phyloP scores from a whole-genome alignment of 2,329 filamentous ascomycete genomes.

The Rosellinia necatrix region DNA sequence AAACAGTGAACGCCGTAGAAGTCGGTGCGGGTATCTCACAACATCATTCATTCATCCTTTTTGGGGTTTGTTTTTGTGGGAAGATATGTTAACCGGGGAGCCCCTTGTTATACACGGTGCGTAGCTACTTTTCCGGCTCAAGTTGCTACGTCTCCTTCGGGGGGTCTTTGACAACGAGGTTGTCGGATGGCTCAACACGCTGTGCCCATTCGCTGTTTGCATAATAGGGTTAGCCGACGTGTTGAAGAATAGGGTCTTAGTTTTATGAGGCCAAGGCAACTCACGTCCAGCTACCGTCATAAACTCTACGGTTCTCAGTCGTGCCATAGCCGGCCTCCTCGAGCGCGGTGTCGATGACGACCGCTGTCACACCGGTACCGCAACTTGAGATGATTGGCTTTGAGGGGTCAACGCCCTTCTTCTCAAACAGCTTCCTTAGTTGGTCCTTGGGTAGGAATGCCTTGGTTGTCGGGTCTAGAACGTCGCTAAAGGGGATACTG shows the following conservation, averaged over 20 bases:
- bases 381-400: slow-evolving; percentile 88
- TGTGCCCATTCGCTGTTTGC: slow-evolving; percentile 67
- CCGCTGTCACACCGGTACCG: slow-evolving; percentile 92
- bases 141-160: slow-evolving; percentile 19
- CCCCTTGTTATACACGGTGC: slow-evolving; percentile 2
- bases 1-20: slow-evolving; percentile 14
- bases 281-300: slow-evolving; percentile 98
- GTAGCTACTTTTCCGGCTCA: background rate
- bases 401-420: slow-evolving; percentile 76
- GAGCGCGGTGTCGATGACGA: slow-evolving; percentile 85
- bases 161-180: slow-evolving; percentile 61
- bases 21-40: slow-evolving; percentile 26
- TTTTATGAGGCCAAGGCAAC: slow-evolving; percentile 46
- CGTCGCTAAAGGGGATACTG: slow-evolving; percentile 76
- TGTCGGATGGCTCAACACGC: slow-evolving; percentile 63
- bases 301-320: slow-evolving; percentile 71
- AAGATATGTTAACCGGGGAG: slow-evolving; percentile 1
- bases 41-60: slow-evolving; percentile 20
- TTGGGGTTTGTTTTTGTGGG: slow-evolving; percentile 1
- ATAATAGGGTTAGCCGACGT: slow-evolving; percentile 35
- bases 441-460: slow-evolving; percentile 73
- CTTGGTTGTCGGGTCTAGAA: slow-evolving; percentile 85
- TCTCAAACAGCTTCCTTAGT: slow-evolving; percentile 75
- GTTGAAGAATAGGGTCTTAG: background rate
- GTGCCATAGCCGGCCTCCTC: slow-evolving; percentile 76